Evolutionary conservation across 257 asterid species (phyloP), one percentile per base, ranked within the genome.

Genomic region (Cinchona pubescens): DNA sequence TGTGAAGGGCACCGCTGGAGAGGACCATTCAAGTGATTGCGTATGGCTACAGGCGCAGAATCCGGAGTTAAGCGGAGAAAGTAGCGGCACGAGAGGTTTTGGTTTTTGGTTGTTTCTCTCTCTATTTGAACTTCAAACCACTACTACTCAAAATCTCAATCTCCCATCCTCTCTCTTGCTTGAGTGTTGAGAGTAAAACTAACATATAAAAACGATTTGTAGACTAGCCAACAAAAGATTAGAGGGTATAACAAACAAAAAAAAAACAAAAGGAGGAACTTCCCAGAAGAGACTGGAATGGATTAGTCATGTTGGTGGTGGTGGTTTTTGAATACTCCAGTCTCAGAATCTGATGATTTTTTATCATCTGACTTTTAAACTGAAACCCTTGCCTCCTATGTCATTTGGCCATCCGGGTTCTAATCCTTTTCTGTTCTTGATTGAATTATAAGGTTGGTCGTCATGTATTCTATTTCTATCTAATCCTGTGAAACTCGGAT

Each of bases 41-140:
- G 92, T 85, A 87, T 86, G 97, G 90, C 74, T 70, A 77, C 60
- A 73, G 86, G 90, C 89, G 86, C 86, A 91, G 73, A 85, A 82
- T 81, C 83, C 88, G 96, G 95, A 67, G 82, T 79, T 71, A 42
- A 78, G 80, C 67, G 79, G 84, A 79, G 83, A 81, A 83, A 88
- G 81, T 72, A 82, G 79, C 82, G 83, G 97, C 94, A 88, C 92
- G 66, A 76, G 66, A 76, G 87, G 84, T 85, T 86, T 79, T 86
- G 71, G n/a, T n/a, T 82, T 82, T 64, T n/a, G 79, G 67, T 75
- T 64, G 79, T 69, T 68, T 76, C 38, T 25, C 27, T 25, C 34
- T 46, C 9, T n/a, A 23, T 9, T 32, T 49, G 6, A 49, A 7
- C 40, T 37, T 69, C 10, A 25, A 78, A 40, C 19, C 23, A 2